Base-by-base conservation (phyloP, 768 basidiomycete genomes). In the Flagelloscypha sp. region DNA sequence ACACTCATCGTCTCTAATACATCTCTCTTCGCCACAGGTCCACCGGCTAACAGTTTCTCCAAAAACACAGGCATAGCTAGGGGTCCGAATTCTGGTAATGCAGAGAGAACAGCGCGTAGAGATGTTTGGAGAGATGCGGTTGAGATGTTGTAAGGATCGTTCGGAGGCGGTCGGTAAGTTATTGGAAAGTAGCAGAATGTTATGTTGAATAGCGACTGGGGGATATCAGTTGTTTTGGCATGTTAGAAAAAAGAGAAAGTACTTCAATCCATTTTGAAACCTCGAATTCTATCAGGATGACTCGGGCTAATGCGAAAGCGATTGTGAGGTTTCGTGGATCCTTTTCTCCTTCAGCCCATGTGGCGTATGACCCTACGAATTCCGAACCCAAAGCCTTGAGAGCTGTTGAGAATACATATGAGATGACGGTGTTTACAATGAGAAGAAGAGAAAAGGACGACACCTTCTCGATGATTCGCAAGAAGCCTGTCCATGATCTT, bases 111-210 rank as follows among this genome's bases (percentile, higher is more conserved):
- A 27, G 48, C 82, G 85, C 79, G 68, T 11, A 98, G 68, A 2
- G 80, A 65, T 34, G 53, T 45, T 48, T 84, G 83, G 15, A 99
- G 70, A 51, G 98, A 86, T 21, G 93, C 87, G 0, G 85, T 67
- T 3, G 81, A 84, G 40, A 99, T 93, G 3, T 84, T 84, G 54
- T 94, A 92, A 11, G 89, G 90, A 52, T 98, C 92, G 46, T 90
- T 81, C 1, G 89, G 84, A 12, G 93, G 89, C 7, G 94, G 90
- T 39, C 84, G 74, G 63, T 95, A 99, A 0, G 90, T 88, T 37
- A 99, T 98, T 0, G 95, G 95, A 61, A 97, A 99, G 56, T 99
- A 99, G 56, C 95, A 98, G 56, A 93, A 98, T 0, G 82, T 85
- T 53, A 97, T 80, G 49, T 97, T 88, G 61, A 94, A 98, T 31